These are phyloP conservation scores for Cystobasidium tubakii DNA, from an alignment of 768 basidiomycete species.

Conservation along the genomic window DNA sequence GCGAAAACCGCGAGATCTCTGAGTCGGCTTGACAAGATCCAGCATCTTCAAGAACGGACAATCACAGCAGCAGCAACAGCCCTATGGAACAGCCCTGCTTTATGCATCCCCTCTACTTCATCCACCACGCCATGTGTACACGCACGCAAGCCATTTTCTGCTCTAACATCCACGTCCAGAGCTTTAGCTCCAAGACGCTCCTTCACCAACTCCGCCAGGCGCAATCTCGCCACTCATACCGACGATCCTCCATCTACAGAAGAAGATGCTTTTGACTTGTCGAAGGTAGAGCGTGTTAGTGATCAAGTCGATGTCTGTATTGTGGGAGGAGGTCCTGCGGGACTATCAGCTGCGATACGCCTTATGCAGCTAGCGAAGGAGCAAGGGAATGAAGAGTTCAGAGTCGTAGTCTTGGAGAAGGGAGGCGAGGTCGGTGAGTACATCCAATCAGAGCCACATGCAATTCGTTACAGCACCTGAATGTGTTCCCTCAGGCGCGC, in stretches of 20 bases:
- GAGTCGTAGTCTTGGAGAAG: conserved; percentile 93
- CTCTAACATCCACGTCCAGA: background rate
- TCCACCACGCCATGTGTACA: background rate
- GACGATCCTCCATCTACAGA: conserved; percentile 18
- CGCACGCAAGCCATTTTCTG: background rate
- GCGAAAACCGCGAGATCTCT: background rate
- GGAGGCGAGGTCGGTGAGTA: conserved; percentile 80
- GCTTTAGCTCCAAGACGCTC: background rate
- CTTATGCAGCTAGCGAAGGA: conserved; percentile 85
- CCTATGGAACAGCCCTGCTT: background rate
- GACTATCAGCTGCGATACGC: conserved; percentile 88
- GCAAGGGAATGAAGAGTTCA: conserved; percentile 61
- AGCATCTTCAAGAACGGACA: background rate
- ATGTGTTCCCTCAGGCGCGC: conserved; percentile 60
- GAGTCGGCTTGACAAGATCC: background rate
- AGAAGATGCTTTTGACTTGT: conserved; percentile 35
- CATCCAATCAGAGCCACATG: background rate
- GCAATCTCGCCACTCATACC: conserved; percentile 16
- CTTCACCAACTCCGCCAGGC: conserved; percentile 7
- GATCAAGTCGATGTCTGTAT: conserved; percentile 97
- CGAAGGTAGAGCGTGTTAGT: conserved; percentile 67
- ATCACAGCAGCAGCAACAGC: background rate
- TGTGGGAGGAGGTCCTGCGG: conserved; percentile 91
- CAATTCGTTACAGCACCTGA: background rate
- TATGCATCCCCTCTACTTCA: background rate